Evolutionary conservation across 2,329 filamentous ascomycete species (phyloP).

Genomic region (Hypomyces rosellus): DNA sequence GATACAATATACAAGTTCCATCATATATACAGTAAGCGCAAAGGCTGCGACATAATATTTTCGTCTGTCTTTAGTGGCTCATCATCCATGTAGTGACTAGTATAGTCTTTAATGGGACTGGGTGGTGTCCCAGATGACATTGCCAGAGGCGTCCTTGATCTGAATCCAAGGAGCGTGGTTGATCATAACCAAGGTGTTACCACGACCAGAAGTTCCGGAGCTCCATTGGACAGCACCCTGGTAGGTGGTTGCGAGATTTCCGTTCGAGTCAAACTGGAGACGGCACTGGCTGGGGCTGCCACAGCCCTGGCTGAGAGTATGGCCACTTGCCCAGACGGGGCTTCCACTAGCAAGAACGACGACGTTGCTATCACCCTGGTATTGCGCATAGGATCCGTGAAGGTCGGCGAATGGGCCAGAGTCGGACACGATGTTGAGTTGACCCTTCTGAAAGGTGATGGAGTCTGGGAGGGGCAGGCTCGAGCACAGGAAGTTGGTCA

Average conservation of each 20-base stretch:
- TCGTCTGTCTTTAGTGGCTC: too few species aligned
- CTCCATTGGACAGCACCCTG: conserved; percentile 10
- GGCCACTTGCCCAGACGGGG: conserved; percentile 15
- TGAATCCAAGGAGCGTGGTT: conserved; percentile 15
- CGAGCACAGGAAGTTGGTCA: conserved; percentile 21
- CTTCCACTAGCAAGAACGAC: conserved; percentile 13
- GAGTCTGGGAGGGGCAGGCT: conserved; percentile 14
- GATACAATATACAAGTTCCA: too few species aligned
- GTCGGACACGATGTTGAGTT: conserved; percentile 15
- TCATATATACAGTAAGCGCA: too few species aligned
- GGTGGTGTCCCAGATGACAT: conserved; percentile 16
- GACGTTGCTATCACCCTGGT: conserved; percentile 21
- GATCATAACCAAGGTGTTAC: conserved; percentile 9
- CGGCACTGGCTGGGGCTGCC: conserved; percentile 12
- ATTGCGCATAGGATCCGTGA: conserved; percentile 17
- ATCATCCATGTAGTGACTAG: too few species aligned
- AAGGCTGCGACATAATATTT: too few species aligned
- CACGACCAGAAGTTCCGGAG: conserved; percentile 11
- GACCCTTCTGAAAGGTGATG: conserved; percentile 13
- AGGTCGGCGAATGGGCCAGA: conserved; percentile 14
- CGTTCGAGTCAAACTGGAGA: conserved; percentile 10
- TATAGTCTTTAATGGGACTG: background rate
- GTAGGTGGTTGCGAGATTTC: conserved; percentile 13
- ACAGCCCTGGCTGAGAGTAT: conserved; percentile 13
- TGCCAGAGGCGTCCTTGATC: conserved; percentile 13